A percentile compares a stretch with the other conserved stretches of the same genome.
Evolutionary conservation across 1,284 basidiomycete species (phyloP).

Genomic region (Volvariella volvacea): DNA sequence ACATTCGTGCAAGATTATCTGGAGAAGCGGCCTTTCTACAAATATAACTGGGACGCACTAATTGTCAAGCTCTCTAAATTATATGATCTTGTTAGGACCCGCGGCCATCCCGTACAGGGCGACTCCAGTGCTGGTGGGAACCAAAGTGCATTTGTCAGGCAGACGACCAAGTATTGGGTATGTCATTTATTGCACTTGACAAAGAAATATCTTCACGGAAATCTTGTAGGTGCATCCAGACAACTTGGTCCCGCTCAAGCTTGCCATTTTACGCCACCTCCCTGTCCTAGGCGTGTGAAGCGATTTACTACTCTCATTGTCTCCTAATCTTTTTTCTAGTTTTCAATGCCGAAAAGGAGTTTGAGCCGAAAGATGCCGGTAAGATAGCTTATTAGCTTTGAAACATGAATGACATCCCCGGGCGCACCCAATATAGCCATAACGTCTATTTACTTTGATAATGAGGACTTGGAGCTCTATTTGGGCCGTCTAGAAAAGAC

Average conservation of each 20-base stretch:
- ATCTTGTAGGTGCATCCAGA: conserved; percentile 76
- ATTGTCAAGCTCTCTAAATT: conserved; percentile 96
- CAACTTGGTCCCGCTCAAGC: conserved; percentile 92
- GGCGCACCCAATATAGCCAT: conserved; percentile 43
- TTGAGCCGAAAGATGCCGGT: conserved; percentile 85
- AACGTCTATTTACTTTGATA: conserved; percentile 90
- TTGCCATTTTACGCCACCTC: conserved; percentile 90
- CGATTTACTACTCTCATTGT: conserved; percentile 11
- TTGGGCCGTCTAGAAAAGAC: conserved; percentile 97
- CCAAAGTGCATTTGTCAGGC: conserved; percentile 95
- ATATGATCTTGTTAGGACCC: conserved; percentile 93
- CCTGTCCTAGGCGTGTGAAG: conserved; percentile 74
- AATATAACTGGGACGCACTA: conserved; percentile 86
- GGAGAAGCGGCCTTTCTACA: conserved; percentile 95
- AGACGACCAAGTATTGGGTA: conserved; percentile 99
- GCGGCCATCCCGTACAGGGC: conserved; percentile 91
- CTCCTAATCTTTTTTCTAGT: conserved; percentile 39
- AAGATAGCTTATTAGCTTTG: conserved; percentile 12
- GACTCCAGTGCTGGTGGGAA: conserved; percentile 92
- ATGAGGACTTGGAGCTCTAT: conserved; percentile 96
- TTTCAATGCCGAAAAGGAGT: conserved; percentile 95
- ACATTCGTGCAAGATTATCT: conserved; percentile 87
- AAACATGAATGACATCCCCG: background rate
- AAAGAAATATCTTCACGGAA: background rate
- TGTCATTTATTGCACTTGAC: conserved; percentile 13